Evolutionary conservation across 2,329 filamentous ascomycete genomes (phyloP).

Genomic region (Trichoderma pleuroti): DNA sequence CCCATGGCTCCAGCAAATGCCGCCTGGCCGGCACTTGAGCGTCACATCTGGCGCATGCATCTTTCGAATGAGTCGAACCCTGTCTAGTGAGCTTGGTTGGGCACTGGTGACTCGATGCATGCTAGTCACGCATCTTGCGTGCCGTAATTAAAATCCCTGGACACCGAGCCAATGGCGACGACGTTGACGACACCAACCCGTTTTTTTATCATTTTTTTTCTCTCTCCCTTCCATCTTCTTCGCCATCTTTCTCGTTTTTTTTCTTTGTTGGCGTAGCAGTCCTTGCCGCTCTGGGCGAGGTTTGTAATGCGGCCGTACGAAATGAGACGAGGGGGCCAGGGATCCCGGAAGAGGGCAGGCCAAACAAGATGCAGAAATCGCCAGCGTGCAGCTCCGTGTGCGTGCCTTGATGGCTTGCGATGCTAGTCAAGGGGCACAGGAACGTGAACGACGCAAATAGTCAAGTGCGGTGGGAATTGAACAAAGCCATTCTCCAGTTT

Average conservation of each 20-base stretch:
- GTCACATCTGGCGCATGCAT: conserved; percentile 13
- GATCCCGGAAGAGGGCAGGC: neutral
- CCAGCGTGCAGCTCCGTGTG: neutral
- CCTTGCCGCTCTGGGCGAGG: neutral
- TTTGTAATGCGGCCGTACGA: conserved; percentile 1
- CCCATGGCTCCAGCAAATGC: neutral
- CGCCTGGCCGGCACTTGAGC: conserved; percentile 11
- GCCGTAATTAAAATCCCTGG: conserved; percentile 4
- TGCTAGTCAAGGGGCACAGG: conserved; percentile 18
- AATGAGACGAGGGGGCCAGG: neutral
- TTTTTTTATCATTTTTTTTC: neutral
- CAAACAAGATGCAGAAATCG: neutral
- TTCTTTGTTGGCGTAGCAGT: neutral
- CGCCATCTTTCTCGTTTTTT: neutral
- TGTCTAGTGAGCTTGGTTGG: conserved; percentile 11
- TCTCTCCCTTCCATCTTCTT: neutral
- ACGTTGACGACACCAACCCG: neutral
- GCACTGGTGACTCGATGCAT: conserved; percentile 15
- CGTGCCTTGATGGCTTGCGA: conserved; percentile 18
- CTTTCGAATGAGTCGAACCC: conserved; percentile 15
- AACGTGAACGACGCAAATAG: conserved; percentile 17
- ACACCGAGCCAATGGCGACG: conserved; percentile 11
- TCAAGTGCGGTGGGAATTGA: conserved; percentile 13
- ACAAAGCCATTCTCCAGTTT: conserved; percentile 3
- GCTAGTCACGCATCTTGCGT: conserved; percentile 5